phyloP scores from a whole-genome alignment of 768 basidiomycete species.

The Goffeauzyma gilvescens region DNA sequence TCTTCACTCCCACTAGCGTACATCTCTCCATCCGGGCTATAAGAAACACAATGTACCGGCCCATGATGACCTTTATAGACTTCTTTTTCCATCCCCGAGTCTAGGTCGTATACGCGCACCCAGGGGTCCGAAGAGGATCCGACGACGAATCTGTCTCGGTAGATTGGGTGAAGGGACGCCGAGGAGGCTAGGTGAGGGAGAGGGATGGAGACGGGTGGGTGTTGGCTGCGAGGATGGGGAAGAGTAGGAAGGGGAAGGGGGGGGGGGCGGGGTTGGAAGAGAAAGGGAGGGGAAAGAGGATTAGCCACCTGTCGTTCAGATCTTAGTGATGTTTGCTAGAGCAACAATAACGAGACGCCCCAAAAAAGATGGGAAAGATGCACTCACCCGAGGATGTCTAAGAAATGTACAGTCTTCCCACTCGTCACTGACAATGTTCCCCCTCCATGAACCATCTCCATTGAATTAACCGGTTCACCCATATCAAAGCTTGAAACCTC shows the following conservation, averaged over 20 bases:
- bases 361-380: no score
- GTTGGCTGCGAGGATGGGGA: slow-evolving; percentile 39
- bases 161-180: slow-evolving; percentile 78
- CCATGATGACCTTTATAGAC: slow-evolving; percentile 93
- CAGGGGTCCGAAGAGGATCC: slow-evolving; percentile 81
- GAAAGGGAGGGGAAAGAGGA: no score
- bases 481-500: slow-evolving; percentile 54
- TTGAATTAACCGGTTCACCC: slow-evolving; percentile 66
- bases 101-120: slow-evolving; percentile 79
- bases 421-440: slow-evolving; percentile 73
- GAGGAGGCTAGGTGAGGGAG: slow-evolving; percentile 78
- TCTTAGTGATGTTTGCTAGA: no score
- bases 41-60: slow-evolving; percentile 83
- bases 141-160: slow-evolving; percentile 76
- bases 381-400: slow-evolving; percentile 38
- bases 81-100: slow-evolving; percentile 68
- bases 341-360: no score
- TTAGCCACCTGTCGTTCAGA: no score
- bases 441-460: slow-evolving; percentile 68
- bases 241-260: no score
- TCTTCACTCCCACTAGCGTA: slow-evolving; percentile 89
- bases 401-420: slow-evolving; percentile 79
- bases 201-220: slow-evolving; percentile 53
- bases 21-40: slow-evolving; percentile 90
- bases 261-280: no score